These are phyloP conservation scores for Brachypodium distachyon DNA, from an alignment of 202 grass and related monocot species.

Conservation along the genomic window DNA sequence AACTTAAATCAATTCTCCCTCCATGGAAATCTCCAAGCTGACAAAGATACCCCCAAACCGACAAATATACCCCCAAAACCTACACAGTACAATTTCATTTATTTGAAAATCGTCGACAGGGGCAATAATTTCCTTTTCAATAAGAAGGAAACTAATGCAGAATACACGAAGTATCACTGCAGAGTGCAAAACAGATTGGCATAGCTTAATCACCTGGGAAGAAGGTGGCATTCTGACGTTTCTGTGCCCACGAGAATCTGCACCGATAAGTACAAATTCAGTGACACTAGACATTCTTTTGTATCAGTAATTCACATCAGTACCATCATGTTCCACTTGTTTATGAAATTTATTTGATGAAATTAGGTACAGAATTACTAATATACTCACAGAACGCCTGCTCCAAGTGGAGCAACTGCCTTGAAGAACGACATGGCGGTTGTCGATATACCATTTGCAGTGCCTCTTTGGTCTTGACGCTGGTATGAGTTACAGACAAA, in stretches of 20 bases:
- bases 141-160: too few relatives aligned
- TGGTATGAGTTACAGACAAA: too few relatives aligned
- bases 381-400: slow-evolving; percentile 46
- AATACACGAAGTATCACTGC: not conserved
- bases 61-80: too few relatives aligned
- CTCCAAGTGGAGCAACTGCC: slow-evolving; percentile 60
- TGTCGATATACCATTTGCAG: slow-evolving; percentile 82
- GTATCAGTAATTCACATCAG: not conserved
- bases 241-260: slow-evolving; percentile 86
- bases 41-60: not conserved
- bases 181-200: not conserved
- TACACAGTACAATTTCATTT: too few relatives aligned
- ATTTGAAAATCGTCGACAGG: too few relatives aligned
- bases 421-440: slow-evolving; percentile 86
- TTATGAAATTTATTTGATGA: not conserved
- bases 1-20: too few relatives aligned
- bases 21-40: not conserved
- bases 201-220: slow-evolving; percentile 44
- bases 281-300: not conserved
- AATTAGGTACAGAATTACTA: too few relatives aligned
- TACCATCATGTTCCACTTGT: not conserved
- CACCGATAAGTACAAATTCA: not conserved
- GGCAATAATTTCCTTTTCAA: not conserved
- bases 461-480: slow-evolving; percentile 78
- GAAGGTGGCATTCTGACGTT: slow-evolving; percentile 43